A percentile compares a stretch with the other conserved stretches of the same genome.
Evolutionary conservation across 306 rosid species (phyloP).

Genomic region (Gastrolobium bilobum): DNA sequence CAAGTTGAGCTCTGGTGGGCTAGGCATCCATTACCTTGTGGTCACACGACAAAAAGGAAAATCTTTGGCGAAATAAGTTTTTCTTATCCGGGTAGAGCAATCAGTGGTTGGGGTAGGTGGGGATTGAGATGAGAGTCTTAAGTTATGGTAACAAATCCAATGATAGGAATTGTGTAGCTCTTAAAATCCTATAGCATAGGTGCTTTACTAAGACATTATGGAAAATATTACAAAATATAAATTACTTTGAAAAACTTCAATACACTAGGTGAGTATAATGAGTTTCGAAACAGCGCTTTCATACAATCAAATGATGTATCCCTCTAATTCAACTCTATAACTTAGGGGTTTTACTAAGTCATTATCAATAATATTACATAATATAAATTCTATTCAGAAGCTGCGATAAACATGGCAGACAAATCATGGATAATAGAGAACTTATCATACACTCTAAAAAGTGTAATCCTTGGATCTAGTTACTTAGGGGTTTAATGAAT

Average conservation of each 20-base stretch:
- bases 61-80: not conserved
- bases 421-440: constrained; percentile 11
- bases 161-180: constrained; percentile 7
- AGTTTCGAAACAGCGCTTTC: not conserved
- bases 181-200: constrained; percentile 16
- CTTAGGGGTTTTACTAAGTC: constrained; percentile 30
- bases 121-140: constrained; percentile 17
- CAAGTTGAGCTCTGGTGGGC: not conserved
- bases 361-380: constrained; percentile 16
- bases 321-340: constrained; percentile 18
- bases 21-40: not conserved
- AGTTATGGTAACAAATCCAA: constrained; percentile 27
- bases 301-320: constrained; percentile 35
- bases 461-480: not conserved
- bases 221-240: constrained; percentile 14
- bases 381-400: constrained; percentile 25
- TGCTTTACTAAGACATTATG: not conserved
- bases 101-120: not conserved
- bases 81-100: not conserved
- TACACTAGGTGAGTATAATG: not conserved
- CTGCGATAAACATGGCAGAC: constrained; percentile 12
- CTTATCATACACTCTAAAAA: constrained; percentile 8
- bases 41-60: not conserved
- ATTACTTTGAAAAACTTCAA: constrained; percentile 23
- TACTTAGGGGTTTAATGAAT: constrained; percentile 16